Evolutionary conservation across 164 flowering plant species (phyloP), one percentile per base, ranked within the genome.

Genomic region (Aristolochia contorta): DNA sequence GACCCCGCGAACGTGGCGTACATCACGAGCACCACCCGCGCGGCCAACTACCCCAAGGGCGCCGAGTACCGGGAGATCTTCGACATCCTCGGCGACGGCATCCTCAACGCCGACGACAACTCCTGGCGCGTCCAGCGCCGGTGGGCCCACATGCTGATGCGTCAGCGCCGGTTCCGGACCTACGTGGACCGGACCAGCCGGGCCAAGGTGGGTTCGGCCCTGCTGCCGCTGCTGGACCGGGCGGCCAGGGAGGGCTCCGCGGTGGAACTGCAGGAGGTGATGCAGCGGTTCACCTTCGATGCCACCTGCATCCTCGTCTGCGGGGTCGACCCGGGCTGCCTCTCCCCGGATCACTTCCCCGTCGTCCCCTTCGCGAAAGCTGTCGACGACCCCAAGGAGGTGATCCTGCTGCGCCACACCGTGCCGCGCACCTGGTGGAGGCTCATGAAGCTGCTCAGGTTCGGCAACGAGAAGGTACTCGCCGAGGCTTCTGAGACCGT

Each of bases 191-290:
- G 56, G 47, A 66, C 66, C 51, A 66, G 57, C 6, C 50, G 41
- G 5, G 63, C 67, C 1, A 66, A 63, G 58, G 69, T 77, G 37
- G 72, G 70, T 53, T 33, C 48, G 6, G 66, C 60, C 19, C 67
- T 79, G 6, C 23, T 77, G 8, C 74, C 74, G 2, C 16, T 77
- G 30, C 70, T 77, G 1, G 65, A 66, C 1, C 33, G 60, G 18
- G 50, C 46, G 4, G 61, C 65, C 2, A 19, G 30, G 3, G 15
- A 20, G 12, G 69, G 66, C 16, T 15, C 8, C 15, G 67, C 57
- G 0, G 54, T 79, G 32, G 83, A 79, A 41, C 53, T 77, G 60
- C 79, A 79, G 32, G 79, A 79, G 37, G 30, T 75, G 62, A 55
- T 77, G 30, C 73, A 62, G 13, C 71, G 83, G 46, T 65, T 72